phyloP scores from a whole-genome alignment of 352 stramenopile genomes.

The Pythium insidiosum region DNA sequence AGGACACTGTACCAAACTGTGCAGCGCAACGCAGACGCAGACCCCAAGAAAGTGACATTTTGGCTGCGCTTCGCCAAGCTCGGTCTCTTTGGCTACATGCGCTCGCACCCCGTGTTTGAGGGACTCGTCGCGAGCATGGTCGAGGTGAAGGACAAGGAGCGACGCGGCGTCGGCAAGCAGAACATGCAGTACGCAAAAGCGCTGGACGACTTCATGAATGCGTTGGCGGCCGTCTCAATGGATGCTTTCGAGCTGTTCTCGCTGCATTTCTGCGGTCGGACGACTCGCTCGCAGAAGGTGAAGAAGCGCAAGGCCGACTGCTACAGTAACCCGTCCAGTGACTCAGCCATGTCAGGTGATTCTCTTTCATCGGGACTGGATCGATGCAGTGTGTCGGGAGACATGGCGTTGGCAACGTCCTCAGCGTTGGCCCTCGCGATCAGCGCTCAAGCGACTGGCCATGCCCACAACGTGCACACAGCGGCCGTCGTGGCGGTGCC shows the following conservation, averaged over 20 bases:
- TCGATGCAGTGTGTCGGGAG: too few relatives aligned
- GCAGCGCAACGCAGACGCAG: slow-evolving; percentile 19
- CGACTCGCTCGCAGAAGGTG: slow-evolving; percentile 63
- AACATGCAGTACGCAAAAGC: slow-evolving; percentile 77
- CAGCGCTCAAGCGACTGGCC: too few relatives aligned
- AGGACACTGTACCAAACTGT: slow-evolving; percentile 56
- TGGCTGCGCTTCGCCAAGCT: slow-evolving; percentile 70
- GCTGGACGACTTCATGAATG: slow-evolving; percentile 69
- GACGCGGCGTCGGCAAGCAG: too few relatives aligned
- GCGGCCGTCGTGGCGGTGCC: neutral
- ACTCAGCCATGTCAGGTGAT: too few relatives aligned
- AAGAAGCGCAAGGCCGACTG: slow-evolving; percentile 47
- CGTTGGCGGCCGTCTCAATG: slow-evolving; percentile 48
- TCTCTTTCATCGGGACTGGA: too few relatives aligned
- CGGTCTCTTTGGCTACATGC: slow-evolving; percentile 66
- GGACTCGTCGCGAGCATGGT: slow-evolving; percentile 74
- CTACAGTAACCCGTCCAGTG: too few relatives aligned
- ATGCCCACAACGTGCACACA: too few relatives aligned
- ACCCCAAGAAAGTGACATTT: slow-evolving; percentile 40
- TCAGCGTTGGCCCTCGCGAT: too few relatives aligned
- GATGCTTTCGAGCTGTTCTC: slow-evolving; percentile 77
- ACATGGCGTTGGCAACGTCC: too few relatives aligned
- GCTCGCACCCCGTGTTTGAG: slow-evolving; percentile 65
- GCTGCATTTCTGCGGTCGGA: slow-evolving; percentile 62
- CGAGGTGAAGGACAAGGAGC: slow-evolving; percentile 77